A percentile compares a stretch with the other conserved stretches of the same genome.
Evolutionary conservation across 2,329 filamentous ascomycete species (phyloP).

Genomic region (Leptosphaerulina australis): DNA sequence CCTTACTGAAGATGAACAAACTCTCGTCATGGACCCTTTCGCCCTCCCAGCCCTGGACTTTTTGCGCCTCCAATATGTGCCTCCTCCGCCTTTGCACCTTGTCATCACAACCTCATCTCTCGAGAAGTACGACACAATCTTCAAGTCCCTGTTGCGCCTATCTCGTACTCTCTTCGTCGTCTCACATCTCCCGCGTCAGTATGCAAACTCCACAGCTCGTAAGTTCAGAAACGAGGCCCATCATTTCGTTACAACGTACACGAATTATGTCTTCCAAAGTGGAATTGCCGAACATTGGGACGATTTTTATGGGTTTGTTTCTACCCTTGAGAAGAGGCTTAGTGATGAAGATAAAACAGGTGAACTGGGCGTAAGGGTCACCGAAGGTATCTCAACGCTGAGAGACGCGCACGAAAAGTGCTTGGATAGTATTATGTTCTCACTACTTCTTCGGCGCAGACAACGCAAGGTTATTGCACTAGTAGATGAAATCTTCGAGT

Average conservation of each 20-base stretch:
- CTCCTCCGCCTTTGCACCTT: constrained; percentile 71
- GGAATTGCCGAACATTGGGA: constrained; percentile 77
- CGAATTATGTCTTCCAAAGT: constrained; percentile 79
- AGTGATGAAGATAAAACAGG: constrained; percentile 52
- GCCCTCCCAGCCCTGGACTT: constrained; percentile 93
- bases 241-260: constrained; percentile 75
- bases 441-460: constrained; percentile 73
- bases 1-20: constrained; percentile 76
- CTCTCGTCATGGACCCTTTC: constrained; percentile 80
- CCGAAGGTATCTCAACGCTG: constrained; percentile 69
- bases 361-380: constrained; percentile 53
- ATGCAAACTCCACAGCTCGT: constrained; percentile 26
- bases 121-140: constrained; percentile 83
- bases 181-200: constrained; percentile 45
- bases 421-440: constrained; percentile 76
- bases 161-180: constrained; percentile 79
- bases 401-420: constrained; percentile 73
- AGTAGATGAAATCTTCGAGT: constrained; percentile 75
- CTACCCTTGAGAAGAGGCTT: constrained; percentile 66
- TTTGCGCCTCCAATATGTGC: constrained; percentile 81
- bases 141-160: constrained; percentile 77
- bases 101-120: constrained; percentile 75
- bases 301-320: constrained; percentile 69
- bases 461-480: constrained; percentile 75
- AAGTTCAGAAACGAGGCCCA: constrained; percentile 75